These are phyloP conservation scores for Cordyceps pruinosa DNA, from an alignment of 2,329 filamentous ascomycete species.

Conservation along the genomic window DNA sequence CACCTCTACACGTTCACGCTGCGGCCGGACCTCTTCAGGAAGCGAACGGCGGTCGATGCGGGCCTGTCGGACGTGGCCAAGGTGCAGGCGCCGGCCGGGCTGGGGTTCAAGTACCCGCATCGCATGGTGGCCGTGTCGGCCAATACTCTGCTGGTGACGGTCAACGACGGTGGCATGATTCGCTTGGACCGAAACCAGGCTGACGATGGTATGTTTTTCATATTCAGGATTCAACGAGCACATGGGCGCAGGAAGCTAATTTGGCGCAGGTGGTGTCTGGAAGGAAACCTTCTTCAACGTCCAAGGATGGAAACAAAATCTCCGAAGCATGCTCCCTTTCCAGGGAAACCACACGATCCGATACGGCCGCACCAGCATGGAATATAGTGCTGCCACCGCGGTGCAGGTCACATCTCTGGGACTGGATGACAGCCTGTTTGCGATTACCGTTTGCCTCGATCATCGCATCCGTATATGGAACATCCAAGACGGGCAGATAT, in stretches of 20 bases:
- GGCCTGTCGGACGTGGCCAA: conserved; percentile 73
- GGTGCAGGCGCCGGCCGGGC: conserved; percentile 62
- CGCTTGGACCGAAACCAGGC: conserved; percentile 55
- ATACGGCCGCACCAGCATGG: conserved; percentile 58
- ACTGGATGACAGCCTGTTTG: conserved; percentile 43
- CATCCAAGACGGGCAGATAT: conserved; percentile 68
- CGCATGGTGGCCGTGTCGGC: conserved; percentile 68
- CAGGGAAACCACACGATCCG: conserved; percentile 57
- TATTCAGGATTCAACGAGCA: background rate
- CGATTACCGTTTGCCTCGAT: conserved; percentile 80
- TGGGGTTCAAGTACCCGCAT: conserved; percentile 74
- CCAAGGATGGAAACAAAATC: conserved; percentile 62
- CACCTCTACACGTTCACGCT: conserved; percentile 80
- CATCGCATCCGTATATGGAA: conserved; percentile 90
- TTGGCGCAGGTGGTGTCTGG: conserved; percentile 40
- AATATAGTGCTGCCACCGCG: conserved; percentile 60
- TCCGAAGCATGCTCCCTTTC: conserved; percentile 61
- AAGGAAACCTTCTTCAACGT: conserved; percentile 67
- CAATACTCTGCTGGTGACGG: conserved; percentile 69
- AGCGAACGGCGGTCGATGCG: conserved; percentile 60
- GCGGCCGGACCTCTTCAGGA: conserved; percentile 73
- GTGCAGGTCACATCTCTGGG: conserved; percentile 48
- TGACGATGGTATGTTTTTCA: conserved; percentile 36
- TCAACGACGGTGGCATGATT: conserved; percentile 72
- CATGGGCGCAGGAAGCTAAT: background rate